These are phyloP conservation scores for Fomitopsis serialis DNA, from an alignment of 768 basidiomycete genomes.

Conservation along the genomic window DNA sequence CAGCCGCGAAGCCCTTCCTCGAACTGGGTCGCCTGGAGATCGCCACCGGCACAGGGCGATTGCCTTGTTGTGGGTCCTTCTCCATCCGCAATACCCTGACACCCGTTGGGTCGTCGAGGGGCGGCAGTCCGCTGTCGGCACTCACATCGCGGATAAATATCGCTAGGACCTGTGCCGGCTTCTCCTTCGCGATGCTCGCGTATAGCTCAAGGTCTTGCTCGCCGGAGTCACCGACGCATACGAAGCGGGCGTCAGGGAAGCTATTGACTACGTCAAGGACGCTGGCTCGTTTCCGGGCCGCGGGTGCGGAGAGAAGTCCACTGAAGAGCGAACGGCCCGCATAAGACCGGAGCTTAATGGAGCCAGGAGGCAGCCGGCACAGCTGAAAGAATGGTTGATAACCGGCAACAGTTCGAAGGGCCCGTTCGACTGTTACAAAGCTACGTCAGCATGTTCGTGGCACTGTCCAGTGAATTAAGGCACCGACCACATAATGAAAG, in stretches of 20 bases:
- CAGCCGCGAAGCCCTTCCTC: constrained; percentile 1
- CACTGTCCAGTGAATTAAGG: neutral
- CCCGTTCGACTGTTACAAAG: constrained; percentile 64
- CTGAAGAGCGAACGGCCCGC: constrained; percentile 79
- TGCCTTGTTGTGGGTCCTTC: neutral
- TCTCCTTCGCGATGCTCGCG: constrained; percentile 62
- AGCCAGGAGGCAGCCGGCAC: constrained; percentile 68
- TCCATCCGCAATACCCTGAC: constrained; percentile 7
- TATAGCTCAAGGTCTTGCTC: constrained; percentile 96
- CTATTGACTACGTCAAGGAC: constrained; percentile 73
- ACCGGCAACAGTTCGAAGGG: constrained; percentile 83
- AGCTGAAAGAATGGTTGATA: constrained; percentile 70
- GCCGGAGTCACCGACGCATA: constrained; percentile 88
- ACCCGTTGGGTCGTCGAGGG: constrained; percentile 65
- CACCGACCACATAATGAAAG: constrained; percentile 86
- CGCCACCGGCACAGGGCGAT: neutral
- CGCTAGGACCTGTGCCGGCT: constrained; percentile 63
- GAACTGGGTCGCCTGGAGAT: constrained; percentile 3
- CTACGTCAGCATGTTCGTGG: neutral
- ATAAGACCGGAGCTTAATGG: constrained; percentile 80
- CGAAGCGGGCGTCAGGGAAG: constrained; percentile 70
- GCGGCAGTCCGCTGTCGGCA: constrained; percentile 25
- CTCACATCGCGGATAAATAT: constrained; percentile 82
- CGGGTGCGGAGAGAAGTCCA: constrained; percentile 77
- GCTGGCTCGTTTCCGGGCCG: constrained; percentile 75